Evolutionary conservation across 169 alveolate species (phyloP).

Genomic region (Plasmodium reichenowi): DNA sequence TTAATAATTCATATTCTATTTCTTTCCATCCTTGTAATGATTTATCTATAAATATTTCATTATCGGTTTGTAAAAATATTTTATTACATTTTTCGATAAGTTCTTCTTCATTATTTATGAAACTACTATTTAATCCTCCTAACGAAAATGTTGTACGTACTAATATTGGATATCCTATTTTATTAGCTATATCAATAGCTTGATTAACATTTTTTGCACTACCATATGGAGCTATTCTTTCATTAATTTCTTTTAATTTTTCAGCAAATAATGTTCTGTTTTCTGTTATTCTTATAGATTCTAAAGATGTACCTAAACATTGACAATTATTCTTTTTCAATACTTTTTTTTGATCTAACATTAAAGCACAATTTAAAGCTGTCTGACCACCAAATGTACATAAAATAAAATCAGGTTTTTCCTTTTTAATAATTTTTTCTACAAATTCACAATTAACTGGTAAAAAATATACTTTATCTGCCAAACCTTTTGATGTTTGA

Average conservation of each 20-base stretch:
- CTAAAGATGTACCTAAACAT: conserved; percentile 83
- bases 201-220: conserved; percentile 83
- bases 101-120: conserved; percentile 87
- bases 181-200: conserved; percentile 85
- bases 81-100: conserved; percentile 79
- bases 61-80: conserved; percentile 82
- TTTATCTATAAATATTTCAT: conserved; percentile 90
- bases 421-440: conserved; percentile 86
- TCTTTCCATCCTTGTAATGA: conserved; percentile 92
- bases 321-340: conserved; percentile 85
- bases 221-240: conserved; percentile 88
- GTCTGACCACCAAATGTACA: conserved; percentile 94
- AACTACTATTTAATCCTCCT: conserved; percentile 90
- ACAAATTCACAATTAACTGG: conserved; percentile 92
- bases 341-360: conserved; percentile 85
- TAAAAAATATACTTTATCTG: conserved; percentile 88
- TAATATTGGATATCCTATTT: conserved; percentile 91
- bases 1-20: conserved; percentile 91
- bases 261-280: conserved; percentile 89
- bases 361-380: conserved; percentile 91
- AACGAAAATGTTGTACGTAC: conserved; percentile 90
- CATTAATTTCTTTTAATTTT: conserved; percentile 89
- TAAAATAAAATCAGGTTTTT: conserved; percentile 91
- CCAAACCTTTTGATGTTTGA: conserved; percentile 89
- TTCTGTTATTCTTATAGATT: conserved; percentile 90